Base-by-base conservation (phyloP, 768 basidiomycete genomes). In the Rhizopogon roseolus region DNA sequence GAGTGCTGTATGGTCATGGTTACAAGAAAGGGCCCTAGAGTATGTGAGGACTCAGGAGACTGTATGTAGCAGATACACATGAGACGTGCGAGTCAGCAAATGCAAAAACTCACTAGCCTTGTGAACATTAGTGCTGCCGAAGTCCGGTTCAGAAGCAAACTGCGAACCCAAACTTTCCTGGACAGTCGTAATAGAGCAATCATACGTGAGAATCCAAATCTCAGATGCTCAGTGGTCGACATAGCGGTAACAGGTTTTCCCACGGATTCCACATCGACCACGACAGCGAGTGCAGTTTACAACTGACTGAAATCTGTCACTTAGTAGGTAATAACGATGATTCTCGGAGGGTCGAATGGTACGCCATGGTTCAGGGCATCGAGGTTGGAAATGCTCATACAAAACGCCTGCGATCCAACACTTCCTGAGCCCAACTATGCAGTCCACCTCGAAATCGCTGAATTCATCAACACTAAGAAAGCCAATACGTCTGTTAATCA, bases 401-500 rank as follows among this genome's bases (percentile, higher is more conserved):
- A 88, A 51, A 83, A 90, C 42, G 90, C 92, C 10, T 96, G 93
- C 72, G 92, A 94, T 58, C 88, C 94, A 0, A 81, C 85, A 5
- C 76, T 91, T 5, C 82, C 81, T 59, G 93, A 94, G 66, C 94
- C 94, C 28, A 96, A 97, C 72, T 92, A 93, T 72, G 87, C 90
- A 0, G 74, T 88, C 27, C 92, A 98, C 67, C 80, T 99, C 59
- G 94, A 98, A 70, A 85, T 98, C 32, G 94, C 93, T 13, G 95
- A 98, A 57, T 83, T 88, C 63, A 85, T 98, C 72, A 96, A 95
- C 71, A 74, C 75, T 53, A 98, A 98, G 77, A 98, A 98, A 71
- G 95, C 94, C 0, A 98, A 99, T 74, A 92, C 81, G 93, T 95
- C 70, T 58, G 88, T 75, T 8, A 6, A 40, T 22, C 4, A 36